Base-by-base conservation (phyloP, 23 red algal genomes). In the Chondrus crispus region DNA sequence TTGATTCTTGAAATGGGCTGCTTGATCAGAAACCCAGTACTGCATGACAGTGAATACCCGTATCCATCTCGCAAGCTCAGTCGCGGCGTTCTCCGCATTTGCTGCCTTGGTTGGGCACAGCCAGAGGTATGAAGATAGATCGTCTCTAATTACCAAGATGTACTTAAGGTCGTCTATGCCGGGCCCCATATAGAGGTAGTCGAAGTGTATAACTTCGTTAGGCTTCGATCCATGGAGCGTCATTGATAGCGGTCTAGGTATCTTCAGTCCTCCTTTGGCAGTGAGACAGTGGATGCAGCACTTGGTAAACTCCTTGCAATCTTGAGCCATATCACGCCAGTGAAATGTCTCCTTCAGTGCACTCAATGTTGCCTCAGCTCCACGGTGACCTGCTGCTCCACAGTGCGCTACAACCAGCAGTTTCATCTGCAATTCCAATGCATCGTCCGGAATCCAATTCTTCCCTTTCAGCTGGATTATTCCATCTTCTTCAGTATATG, bases 131-230 rank as follows among this genome's bases (percentile, higher is more conserved):
- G 39, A 43, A 24, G 11, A 64, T 30, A 82, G 52, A 51, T 82
- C 78, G 55, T 82, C 78, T 38, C 55, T 50, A 26, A 82, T 36
- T 60, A 82, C 78, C 22, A 82, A 38, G 12, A 60, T 38, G 51
- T 82, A 82, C 52, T 82, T 82, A 29, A 57, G 42, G 78, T 52
- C 45, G 20, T 7, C 78, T 45, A n/a, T 62, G 6, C 48, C 51
- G 24, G 78, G 78, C 26, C 84, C 84, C 41, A 88, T 74, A 36
- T 74, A 88, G 8, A 75, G 46, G 49, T 55, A 89, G 64, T 89
- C 85, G 43, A 22, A 72, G 39, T 89, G 85, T 40, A 89, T 4
- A 14, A 89, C 70, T 30, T 89, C 70, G 39, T 89, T 79, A 9
- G 69, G 48, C 8, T 35, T 18, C 30, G 68, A n/a, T 1, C 8